These are phyloP conservation scores for Przewalskia tangutica DNA, from an alignment of 257 asterid species.

Conservation along the genomic window DNA sequence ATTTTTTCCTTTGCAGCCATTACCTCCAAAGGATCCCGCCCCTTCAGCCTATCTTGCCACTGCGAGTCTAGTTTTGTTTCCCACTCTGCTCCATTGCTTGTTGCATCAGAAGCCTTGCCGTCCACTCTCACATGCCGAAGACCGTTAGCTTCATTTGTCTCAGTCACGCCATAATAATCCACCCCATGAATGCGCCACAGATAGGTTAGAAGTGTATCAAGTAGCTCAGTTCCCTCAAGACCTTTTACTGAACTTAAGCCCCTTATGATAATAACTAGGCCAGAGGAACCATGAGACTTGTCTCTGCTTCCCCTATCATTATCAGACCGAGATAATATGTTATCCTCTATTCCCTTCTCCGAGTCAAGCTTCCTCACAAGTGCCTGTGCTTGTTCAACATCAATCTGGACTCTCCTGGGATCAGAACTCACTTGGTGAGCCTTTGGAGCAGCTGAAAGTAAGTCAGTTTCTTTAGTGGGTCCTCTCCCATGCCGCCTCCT, in stretches of 20 bases:
- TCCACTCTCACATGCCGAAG: conserved; percentile 73
- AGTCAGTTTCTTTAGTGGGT: conserved; percentile 46
- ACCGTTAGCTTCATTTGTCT: conserved; percentile 84
- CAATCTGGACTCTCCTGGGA: conserved; percentile 63
- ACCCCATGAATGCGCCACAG: conserved; percentile 98
- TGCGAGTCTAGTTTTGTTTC: conserved; percentile 66
- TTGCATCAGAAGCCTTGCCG: conserved; percentile 43
- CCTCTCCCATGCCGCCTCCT: conserved; percentile 61
- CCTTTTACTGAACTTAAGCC: conserved; percentile 77
- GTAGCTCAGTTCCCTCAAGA: conserved; percentile 87
- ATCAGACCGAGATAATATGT: conserved; percentile 63
- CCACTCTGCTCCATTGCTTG: conserved; percentile 64
- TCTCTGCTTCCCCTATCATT: conserved; percentile 75
- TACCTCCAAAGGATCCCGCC: conserved; percentile 77
- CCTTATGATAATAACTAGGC: conserved; percentile 76
- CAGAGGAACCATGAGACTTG: conserved; percentile 81
- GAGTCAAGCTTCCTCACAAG: conserved; percentile 76
- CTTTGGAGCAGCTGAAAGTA: conserved; percentile 65
- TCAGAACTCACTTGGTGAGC: conserved; percentile 80
- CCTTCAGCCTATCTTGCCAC: conserved; percentile 92
- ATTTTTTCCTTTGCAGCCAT: conserved; percentile 93
- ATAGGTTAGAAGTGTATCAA: conserved; percentile 85
- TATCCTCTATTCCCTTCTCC: conserved; percentile 87
- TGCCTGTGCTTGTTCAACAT: conserved; percentile 69
- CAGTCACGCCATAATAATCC: conserved; percentile 81